A percentile compares a stretch with the other conserved stretches of the same genome.
These are phyloP conservation scores for Coemansia sp. DNA, from an alignment of 192 early-diverging fungal genomes.

Conservation along the genomic window DNA sequence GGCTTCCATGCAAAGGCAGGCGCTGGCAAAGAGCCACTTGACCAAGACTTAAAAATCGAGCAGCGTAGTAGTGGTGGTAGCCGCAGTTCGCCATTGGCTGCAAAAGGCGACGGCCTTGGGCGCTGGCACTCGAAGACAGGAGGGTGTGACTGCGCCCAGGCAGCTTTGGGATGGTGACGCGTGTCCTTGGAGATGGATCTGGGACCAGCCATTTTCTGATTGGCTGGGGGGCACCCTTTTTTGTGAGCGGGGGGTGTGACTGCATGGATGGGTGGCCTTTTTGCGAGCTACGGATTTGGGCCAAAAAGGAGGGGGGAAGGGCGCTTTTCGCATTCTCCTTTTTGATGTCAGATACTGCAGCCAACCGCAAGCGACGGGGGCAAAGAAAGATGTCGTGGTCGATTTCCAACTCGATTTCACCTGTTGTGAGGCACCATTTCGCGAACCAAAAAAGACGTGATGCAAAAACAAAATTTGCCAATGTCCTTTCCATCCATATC, in stretches of 20 bases:
- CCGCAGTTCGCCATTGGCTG: not conserved
- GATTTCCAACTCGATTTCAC: slow-evolving; percentile 14
- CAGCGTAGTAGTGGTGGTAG: not conserved
- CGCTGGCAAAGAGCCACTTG: not conserved
- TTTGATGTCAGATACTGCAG: not conserved
- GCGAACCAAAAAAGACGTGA: not conserved
- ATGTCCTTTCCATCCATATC: not conserved
- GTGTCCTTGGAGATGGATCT: not conserved
- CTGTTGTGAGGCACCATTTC: not conserved
- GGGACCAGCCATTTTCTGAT: not conserved
- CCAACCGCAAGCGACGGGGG: slow-evolving; percentile 22
- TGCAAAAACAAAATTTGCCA: not conserved
- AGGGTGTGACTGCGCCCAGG: not conserved
- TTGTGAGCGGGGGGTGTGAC: not conserved
- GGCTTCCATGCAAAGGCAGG: not conserved
- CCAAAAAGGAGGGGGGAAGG: slow-evolving; percentile 3
- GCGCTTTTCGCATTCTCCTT: not conserved
- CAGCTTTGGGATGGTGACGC: not conserved
- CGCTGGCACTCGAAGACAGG: not conserved
- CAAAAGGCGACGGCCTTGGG: not conserved
- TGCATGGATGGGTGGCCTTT: not conserved
- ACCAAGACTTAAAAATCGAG: not conserved
- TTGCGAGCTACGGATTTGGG: not conserved
- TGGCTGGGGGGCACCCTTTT: not conserved
- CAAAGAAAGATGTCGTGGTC: slow-evolving; percentile 8